phyloP scores from a whole-genome alignment of 345 rosid genomes.

The Punica granatum region DNA sequence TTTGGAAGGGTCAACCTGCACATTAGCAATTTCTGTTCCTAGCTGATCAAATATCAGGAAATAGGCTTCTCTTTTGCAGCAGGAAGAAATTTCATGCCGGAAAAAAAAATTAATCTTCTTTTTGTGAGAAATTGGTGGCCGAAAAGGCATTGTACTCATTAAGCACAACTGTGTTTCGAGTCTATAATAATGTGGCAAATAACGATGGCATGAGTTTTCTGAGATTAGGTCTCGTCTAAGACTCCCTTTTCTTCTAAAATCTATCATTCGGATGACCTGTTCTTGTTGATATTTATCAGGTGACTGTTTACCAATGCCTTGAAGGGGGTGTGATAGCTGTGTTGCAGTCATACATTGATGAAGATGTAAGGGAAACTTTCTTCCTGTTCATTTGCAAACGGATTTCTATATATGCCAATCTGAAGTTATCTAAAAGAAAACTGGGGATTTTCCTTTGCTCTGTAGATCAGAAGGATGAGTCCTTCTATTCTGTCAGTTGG shows the following conservation, averaged over 20 bases:
- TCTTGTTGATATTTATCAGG: conserved; percentile 25
- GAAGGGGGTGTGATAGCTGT: conserved; percentile 82
- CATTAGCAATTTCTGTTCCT: background rate
- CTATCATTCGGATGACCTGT: background rate
- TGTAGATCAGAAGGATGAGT: conserved; percentile 94
- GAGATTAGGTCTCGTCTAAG: background rate
- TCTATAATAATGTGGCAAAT: background rate
- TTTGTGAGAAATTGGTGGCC: background rate
- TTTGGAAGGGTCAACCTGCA: background rate
- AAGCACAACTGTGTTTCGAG: background rate
- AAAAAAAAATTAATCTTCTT: background rate
- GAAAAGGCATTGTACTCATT: background rate
- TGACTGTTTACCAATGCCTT: conserved; percentile 88
- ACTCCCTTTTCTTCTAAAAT: background rate
- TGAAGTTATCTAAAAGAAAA: conserved; percentile 10
- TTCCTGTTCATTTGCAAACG: background rate
- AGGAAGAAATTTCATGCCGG: background rate
- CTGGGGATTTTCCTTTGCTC: conserved; percentile 36
- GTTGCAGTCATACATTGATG: conserved; percentile 78
- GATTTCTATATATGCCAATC: conserved; percentile 5
- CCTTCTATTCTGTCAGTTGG: conserved; percentile 93
- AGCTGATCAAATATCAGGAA: background rate
- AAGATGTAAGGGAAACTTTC: conserved; percentile 55
- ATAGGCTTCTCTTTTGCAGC: background rate
- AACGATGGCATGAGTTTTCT: background rate